Conservation (phyloP, 805 yeast genomes). For the Nakazawaea pomicola region DNA sequence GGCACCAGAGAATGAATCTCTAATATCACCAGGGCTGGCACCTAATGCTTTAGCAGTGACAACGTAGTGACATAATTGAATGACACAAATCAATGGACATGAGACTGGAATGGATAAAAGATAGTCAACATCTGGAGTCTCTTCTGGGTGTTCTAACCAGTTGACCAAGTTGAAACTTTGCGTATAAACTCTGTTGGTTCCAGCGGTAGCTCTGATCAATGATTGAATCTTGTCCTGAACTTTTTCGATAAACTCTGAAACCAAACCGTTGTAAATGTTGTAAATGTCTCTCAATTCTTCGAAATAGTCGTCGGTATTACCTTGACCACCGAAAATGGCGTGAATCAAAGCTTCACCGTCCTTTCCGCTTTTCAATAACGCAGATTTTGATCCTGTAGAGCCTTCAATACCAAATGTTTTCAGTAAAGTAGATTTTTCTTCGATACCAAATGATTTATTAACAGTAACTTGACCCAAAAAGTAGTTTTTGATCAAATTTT, state of each 20-base stretch:
- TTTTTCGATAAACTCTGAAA: conserved; percentile 63
- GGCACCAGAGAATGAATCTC: conserved; percentile 63
- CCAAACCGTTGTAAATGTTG: conserved; percentile 68
- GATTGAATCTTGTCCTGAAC: conserved; percentile 64
- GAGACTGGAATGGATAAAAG: conserved; percentile 88
- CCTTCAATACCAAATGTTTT: conserved; percentile 18
- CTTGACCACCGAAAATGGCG: conserved; percentile 98
- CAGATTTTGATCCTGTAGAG: conserved; percentile 17
- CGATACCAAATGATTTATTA: conserved; percentile 21
- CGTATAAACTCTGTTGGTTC: conserved; percentile 82
- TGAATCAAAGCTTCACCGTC: conserved; percentile 55
- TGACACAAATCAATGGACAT: conserved; percentile 95
- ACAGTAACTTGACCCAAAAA: conserved; percentile 35
- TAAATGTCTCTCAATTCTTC: conserved; percentile 90
- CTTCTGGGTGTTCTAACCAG: conserved; percentile 83
- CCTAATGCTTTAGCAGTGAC: conserved; percentile 83
- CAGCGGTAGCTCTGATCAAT: conserved; percentile 66
- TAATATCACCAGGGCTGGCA: conserved; percentile 82
- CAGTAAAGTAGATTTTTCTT: too few relatives aligned
- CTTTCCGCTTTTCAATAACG: conserved; percentile 61
- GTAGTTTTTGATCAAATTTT: conserved; percentile 71
- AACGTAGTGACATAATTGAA: conserved; percentile 91
- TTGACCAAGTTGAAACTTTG: conserved; percentile 86
- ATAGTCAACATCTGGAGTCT: conserved; percentile 87
- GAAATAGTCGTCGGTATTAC: conserved; percentile 95